These are phyloP conservation scores for Neurospora pannonica DNA, from an alignment of 495 filamentous ascomycete genomes.

Conservation along the genomic window DNA sequence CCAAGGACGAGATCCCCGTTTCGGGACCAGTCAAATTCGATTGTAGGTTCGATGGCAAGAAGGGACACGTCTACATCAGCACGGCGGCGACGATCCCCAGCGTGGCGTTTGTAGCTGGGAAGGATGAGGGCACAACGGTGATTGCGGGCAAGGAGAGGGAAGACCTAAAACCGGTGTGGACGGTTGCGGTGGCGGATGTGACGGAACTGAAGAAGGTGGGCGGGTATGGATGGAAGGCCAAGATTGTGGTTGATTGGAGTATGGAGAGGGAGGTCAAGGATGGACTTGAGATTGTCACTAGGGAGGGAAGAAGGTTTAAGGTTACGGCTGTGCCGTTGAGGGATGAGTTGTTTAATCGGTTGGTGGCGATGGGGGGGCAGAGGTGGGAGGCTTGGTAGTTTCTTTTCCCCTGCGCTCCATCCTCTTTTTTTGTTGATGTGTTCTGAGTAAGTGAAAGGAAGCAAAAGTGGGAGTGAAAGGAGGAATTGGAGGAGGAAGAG, in stretches of 20 bases:
- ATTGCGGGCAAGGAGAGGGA: constrained; percentile 43
- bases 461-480: too few relatives aligned
- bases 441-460: too few relatives aligned
- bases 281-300: constrained; percentile 60
- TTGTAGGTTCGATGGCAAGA: constrained; percentile 57
- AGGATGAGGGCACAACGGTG: neutral
- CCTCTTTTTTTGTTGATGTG: too few relatives aligned
- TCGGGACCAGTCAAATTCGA: constrained; percentile 71
- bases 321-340: constrained; percentile 66
- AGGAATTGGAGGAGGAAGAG: too few relatives aligned
- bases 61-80: constrained; percentile 62
- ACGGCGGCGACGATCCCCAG: constrained; percentile 50
- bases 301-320: constrained; percentile 42
- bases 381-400: constrained; percentile 74
- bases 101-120: constrained; percentile 46
- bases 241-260: constrained; percentile 75
- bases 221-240: constrained; percentile 82
- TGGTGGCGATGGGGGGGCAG: constrained; percentile 74
- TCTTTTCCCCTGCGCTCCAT: too few relatives aligned
- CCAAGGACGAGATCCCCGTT: constrained; percentile 27
- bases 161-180: constrained; percentile 47
- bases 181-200: constrained; percentile 41
- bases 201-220: constrained; percentile 71
- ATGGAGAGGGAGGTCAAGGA: constrained; percentile 67
- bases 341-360: constrained; percentile 78